Conservation (phyloP, 306 rosid species). For the Hylodesmum podocarpum region DNA sequence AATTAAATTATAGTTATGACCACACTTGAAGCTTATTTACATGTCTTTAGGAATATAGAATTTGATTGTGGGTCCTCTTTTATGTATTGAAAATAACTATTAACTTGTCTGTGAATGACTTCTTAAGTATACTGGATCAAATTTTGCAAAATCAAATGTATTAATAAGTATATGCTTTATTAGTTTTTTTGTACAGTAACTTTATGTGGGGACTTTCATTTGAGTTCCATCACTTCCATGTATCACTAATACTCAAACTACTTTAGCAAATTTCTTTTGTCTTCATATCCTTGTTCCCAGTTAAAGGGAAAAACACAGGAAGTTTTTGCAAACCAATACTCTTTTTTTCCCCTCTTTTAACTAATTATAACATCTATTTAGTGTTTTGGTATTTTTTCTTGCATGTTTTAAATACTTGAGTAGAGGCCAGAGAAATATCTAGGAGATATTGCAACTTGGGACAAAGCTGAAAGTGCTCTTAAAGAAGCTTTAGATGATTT, state of each 20-base stretch:
- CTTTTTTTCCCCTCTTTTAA: not conserved
- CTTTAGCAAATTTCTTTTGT: not conserved
- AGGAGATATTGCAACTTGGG: constrained; percentile 84
- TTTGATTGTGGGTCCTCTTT: not conserved
- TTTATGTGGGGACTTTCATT: not conserved
- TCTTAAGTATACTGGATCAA: not conserved
- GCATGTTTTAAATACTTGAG: constrained; percentile 23
- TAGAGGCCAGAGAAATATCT: constrained; percentile 90
- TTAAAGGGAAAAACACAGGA: not conserved
- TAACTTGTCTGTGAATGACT: not conserved
- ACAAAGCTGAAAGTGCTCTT: constrained; percentile 87
- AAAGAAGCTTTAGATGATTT: constrained; percentile 79
- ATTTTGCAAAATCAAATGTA: not conserved
- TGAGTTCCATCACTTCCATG: not conserved
- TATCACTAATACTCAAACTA: not conserved
- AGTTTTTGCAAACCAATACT: not conserved
- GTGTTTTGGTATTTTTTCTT: constrained; percentile 1
- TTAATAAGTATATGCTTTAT: not conserved
- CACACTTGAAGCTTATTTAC: not conserved
- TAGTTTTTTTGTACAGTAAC: not conserved
- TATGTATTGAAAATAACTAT: not conserved
- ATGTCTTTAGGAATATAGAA: not conserved
- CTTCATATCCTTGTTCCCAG: not conserved
- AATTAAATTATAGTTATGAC: constrained; percentile 16
- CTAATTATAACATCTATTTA: not conserved